Percentiles rank a stretch among this genome's conserved stretches.
These are phyloP conservation scores for Aspergillus ostianus DNA, from an alignment of 495 filamentous ascomycete genomes.

Conservation along the genomic window DNA sequence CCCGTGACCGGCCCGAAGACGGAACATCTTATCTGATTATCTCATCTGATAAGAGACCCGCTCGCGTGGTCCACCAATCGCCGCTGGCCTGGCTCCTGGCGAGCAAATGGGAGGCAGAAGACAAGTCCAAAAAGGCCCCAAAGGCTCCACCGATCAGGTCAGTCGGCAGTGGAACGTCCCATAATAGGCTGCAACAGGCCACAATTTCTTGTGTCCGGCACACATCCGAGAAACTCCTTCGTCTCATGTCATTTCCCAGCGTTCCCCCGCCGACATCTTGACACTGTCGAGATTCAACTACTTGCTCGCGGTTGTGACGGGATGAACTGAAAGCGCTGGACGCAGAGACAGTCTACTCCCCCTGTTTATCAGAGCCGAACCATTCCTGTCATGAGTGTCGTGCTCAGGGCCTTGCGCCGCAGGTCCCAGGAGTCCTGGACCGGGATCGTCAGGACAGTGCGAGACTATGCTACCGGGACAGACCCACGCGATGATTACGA, in stretches of 20 bases:
- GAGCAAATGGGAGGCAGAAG: no score
- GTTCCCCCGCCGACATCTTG: neutral
- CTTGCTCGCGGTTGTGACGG: neutral
- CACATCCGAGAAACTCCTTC: neutral
- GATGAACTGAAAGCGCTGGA: neutral
- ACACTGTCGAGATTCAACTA: neutral
- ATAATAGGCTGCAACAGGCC: neutral
- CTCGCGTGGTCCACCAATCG: neutral
- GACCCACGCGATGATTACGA: conserved; percentile 9
- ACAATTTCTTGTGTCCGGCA: neutral
- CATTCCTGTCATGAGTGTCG: neutral
- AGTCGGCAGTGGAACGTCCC: neutral
- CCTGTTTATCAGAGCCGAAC: neutral
- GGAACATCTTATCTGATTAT: neutral
- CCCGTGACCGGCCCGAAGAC: neutral
- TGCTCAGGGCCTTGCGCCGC: neutral
- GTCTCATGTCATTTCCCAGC: neutral
- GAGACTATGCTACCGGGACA: neutral
- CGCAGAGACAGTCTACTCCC: neutral
- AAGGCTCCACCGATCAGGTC: neutral
- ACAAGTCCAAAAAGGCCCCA: neutral
- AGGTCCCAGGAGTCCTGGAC: neutral
- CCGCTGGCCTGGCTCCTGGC: no score
- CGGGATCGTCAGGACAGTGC: neutral
- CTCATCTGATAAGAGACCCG: neutral